Conservation (phyloP, 2,329 filamentous ascomycete species). For the Phaeosphaeria sp. region DNA sequence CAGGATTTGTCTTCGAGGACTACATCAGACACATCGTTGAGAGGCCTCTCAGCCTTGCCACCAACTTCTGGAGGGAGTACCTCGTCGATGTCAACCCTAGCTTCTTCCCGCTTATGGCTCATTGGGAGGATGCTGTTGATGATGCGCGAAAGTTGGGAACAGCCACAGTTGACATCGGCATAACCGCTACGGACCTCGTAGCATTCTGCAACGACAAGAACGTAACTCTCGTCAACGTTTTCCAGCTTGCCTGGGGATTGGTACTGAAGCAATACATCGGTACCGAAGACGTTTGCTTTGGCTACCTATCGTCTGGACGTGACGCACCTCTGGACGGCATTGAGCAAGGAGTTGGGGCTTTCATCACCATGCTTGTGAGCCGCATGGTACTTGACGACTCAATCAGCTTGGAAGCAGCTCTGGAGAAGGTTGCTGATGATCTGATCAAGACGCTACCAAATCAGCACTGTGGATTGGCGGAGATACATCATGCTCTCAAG, state of each 20-base stretch:
- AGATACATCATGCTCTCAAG: constrained; percentile 52
- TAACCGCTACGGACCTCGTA: constrained; percentile 7
- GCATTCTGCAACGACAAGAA: constrained; percentile 17
- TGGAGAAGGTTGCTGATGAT: constrained; percentile 19
- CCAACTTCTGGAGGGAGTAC: constrained; percentile 20
- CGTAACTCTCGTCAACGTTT: constrained; percentile 20
- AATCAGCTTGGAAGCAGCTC: neutral
- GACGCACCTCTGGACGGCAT: constrained; percentile 53
- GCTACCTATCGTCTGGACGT: constrained; percentile 48
- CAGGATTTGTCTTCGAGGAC: constrained; percentile 18
- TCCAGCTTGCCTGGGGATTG: constrained; percentile 43
- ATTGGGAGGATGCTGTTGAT: constrained; percentile 16
- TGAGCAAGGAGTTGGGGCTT: constrained; percentile 52
- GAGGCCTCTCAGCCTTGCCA: constrained; percentile 3
- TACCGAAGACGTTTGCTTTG: constrained; percentile 49
- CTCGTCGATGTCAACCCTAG: constrained; percentile 21
- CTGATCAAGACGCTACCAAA: constrained; percentile 17
- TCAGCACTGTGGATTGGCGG: constrained; percentile 37
- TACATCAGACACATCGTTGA: constrained; percentile 22
- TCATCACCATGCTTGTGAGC: constrained; percentile 50
- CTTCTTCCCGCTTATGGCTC: constrained; percentile 23
- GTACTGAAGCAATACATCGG: constrained; percentile 39
- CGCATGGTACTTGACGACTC: constrained; percentile 44
- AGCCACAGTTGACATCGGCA: constrained; percentile 16
- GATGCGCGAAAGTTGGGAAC: constrained; percentile 9